These are phyloP conservation scores for Austroboletus eburneus DNA, from an alignment of 768 basidiomycete species.

Conservation along the genomic window DNA sequence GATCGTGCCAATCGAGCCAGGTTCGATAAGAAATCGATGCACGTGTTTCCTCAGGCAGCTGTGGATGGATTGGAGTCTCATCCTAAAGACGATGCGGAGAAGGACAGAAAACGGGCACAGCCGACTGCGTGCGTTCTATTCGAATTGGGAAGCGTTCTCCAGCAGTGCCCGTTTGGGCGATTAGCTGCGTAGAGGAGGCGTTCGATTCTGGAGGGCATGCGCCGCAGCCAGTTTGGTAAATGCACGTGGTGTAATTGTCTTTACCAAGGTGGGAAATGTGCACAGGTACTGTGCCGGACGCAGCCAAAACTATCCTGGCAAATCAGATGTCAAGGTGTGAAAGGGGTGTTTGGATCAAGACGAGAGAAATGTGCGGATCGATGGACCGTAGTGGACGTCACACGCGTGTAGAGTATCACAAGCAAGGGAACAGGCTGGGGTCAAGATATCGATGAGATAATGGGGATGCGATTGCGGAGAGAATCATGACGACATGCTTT, in stretches of 20 bases:
- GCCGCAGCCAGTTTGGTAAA: too few relatives aligned
- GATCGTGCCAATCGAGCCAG: neutral
- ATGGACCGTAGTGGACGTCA: neutral
- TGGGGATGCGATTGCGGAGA: neutral
- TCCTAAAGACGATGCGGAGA: neutral
- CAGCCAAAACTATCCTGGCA: conserved; percentile 3
- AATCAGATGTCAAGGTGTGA: conserved; percentile 8
- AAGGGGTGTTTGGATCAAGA: conserved; percentile 11
- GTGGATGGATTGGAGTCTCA: neutral
- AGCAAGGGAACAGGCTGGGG: too few relatives aligned
- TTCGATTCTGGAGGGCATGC: neutral
- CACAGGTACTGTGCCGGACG: conserved; percentile 1
- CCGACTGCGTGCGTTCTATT: neutral
- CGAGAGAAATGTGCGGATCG: conserved; percentile 11
- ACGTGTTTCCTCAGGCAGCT: neutral
- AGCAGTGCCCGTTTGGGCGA: neutral
- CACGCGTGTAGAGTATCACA: too few relatives aligned
- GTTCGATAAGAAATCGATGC: neutral
- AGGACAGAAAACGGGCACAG: neutral
- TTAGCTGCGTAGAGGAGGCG: neutral
- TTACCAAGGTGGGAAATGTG: neutral
- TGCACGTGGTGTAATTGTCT: neutral
- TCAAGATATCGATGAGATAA: conserved; percentile 22
- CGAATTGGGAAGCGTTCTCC: neutral
- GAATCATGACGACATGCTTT: conserved; percentile 8